A percentile compares a stretch with the other conserved stretches of the same genome.
Conservation (phyloP, 345 rosid genomes). For the Barbarea vulgaris region DNA sequence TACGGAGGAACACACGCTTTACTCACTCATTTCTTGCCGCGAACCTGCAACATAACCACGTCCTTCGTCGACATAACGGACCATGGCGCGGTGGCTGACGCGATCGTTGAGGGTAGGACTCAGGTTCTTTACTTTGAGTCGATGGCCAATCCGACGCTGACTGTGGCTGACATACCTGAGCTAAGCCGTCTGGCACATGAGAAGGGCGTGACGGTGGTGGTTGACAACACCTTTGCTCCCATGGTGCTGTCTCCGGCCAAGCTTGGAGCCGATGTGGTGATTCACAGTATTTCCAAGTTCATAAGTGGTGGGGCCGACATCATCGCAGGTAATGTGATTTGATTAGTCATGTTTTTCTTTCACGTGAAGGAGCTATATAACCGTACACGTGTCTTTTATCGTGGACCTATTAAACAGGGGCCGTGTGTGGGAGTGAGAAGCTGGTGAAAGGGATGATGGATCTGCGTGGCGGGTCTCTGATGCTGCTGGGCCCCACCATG, state of each 20-base stretch:
- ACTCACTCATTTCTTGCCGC: constrained; percentile 76
- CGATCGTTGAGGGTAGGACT: constrained; percentile 67
- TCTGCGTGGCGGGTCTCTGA: constrained; percentile 80
- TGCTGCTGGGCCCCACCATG: constrained; percentile 98
- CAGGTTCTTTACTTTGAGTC: constrained; percentile 87
- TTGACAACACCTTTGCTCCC: constrained; percentile 92
- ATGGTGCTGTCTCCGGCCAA: constrained; percentile 90
- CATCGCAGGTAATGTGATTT: constrained; percentile 65
- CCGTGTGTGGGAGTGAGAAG: constrained; percentile 82
- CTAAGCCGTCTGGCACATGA: constrained; percentile 84
- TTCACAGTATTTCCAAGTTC: constrained; percentile 91
- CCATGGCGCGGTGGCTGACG: constrained; percentile 54
- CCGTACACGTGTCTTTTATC: constrained; percentile 43
- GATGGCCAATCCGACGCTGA: constrained; percentile 78
- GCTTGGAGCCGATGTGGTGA: constrained; percentile 92
- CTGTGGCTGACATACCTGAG: constrained; percentile 76
- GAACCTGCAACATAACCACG: constrained; percentile 84
- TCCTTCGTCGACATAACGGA: constrained; percentile 77
- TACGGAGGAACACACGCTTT: constrained; percentile 98
- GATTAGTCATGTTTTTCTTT: constrained; percentile 20
- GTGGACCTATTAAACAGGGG: constrained; percentile 51
- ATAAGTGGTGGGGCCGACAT: constrained; percentile 97
- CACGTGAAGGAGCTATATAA: constrained; percentile 22
- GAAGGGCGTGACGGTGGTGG: constrained; percentile 73
- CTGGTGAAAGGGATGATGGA: constrained; percentile 95